phyloP scores from a whole-genome alignment of 2,329 filamentous ascomycete genomes.

The Fusarium sacchari region DNA sequence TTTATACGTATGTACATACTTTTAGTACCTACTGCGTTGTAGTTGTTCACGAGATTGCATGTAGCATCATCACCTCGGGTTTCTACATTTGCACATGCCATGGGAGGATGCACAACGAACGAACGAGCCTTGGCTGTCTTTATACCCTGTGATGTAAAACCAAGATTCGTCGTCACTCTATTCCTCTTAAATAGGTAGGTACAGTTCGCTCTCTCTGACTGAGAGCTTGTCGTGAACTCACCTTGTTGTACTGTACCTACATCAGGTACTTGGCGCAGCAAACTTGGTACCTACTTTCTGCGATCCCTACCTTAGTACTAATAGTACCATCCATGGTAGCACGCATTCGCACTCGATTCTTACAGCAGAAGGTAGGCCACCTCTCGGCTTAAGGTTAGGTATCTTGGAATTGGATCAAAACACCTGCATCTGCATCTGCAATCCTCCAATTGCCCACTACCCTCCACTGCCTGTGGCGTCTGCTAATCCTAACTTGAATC shows the following conservation, averaged over 20 bases:
- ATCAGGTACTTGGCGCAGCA: slow-evolving; percentile 9
- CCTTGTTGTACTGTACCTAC: slow-evolving; percentile 9
- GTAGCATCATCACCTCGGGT: slow-evolving; percentile 11
- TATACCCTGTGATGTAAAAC: background rate
- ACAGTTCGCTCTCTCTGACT: slow-evolving; percentile 22
- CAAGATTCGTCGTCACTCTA: background rate
- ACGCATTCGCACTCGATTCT: background rate
- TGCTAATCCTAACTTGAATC: slow-evolving; percentile 6
- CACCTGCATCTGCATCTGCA: background rate
- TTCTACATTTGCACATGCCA: slow-evolving; percentile 28
- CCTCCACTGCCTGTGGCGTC: slow-evolving; percentile 27
- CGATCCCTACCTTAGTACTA: background rate
- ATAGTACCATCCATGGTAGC: too few relatives aligned
- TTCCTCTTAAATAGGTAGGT: background rate
- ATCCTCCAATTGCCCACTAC: slow-evolving; percentile 19
- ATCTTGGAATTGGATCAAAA: background rate
- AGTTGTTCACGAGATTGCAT: slow-evolving; percentile 1
- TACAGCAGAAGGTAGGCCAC: background rate
- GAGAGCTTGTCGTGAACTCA: slow-evolving; percentile 6
- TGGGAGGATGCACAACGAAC: background rate
- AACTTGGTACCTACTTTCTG: background rate
- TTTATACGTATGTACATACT: background rate
- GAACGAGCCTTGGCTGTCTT: slow-evolving; percentile 1
- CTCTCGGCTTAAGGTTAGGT: background rate
- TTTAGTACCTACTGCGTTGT: background rate